These are phyloP conservation scores for Cenchrus americanus DNA, from an alignment of 176 grass and related monocot genomes.

Conservation along the genomic window DNA sequence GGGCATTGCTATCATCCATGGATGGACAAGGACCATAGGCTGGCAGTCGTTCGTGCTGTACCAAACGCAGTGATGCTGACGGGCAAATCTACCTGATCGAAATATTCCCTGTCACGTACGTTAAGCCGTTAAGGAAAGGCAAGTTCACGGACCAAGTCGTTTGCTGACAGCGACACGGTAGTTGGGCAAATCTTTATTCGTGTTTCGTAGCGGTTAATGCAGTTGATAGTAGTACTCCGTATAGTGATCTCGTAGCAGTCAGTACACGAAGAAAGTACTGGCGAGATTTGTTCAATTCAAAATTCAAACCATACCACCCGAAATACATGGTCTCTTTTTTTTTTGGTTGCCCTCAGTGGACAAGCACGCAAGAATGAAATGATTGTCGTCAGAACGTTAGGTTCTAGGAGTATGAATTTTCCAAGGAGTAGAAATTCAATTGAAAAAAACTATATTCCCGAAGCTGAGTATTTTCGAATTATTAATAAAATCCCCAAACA, in stretches of 20 bases:
- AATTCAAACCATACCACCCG: background rate
- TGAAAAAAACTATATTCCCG: too few species aligned
- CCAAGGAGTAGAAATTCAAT: background rate
- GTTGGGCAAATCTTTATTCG: background rate
- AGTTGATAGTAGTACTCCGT: background rate
- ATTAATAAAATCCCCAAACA: background rate
- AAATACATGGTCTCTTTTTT: background rate
- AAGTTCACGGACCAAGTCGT: slow-evolving; percentile 8
- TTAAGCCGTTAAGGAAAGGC: slow-evolving; percentile 21
- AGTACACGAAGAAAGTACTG: background rate
- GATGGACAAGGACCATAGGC: background rate
- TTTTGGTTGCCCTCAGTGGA: background rate
- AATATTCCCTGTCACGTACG: background rate
- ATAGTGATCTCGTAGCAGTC: background rate
- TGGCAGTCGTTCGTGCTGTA: background rate
- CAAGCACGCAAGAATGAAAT: background rate
- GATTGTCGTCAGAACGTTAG: background rate
- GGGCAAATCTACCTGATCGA: background rate
- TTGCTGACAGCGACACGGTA: background rate
- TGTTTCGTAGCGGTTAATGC: background rate
- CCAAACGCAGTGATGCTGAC: background rate
- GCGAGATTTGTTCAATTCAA: background rate
- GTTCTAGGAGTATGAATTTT: background rate
- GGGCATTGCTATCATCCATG: background rate
- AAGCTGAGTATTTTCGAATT: too few species aligned